phyloP scores from a whole-genome alignment of 1,139 yeast species.

The Insectozyma bohioensis region DNA sequence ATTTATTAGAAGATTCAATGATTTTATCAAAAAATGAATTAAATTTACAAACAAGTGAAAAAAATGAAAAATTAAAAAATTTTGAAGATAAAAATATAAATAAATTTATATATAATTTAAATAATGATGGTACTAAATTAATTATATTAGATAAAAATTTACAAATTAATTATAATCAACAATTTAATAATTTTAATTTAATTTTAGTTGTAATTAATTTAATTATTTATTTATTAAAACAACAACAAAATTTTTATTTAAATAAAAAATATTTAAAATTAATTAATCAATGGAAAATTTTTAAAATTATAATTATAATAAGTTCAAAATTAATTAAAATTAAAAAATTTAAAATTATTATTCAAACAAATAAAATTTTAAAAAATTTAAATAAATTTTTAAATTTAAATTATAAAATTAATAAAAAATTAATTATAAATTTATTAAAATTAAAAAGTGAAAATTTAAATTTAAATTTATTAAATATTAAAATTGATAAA shows the following conservation, averaged over 20 bases:
- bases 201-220: conserved; percentile 21
- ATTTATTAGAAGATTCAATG: conserved; percentile 45
- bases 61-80: not conserved
- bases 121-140: conserved; percentile 20
- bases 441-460: conserved; percentile 31
- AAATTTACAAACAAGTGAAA: conserved; percentile 17
- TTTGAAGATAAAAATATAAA: not conserved
- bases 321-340: conserved; percentile 32
- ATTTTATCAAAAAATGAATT: conserved; percentile 46
- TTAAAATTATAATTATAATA: conserved; percentile 33
- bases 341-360: conserved; percentile 23
- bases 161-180: conserved; percentile 12
- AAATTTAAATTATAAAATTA: conserved; percentile 35
- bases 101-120: conserved; percentile 8
- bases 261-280: conserved; percentile 1
- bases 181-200: conserved; percentile 13
- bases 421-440: conserved; percentile 36
- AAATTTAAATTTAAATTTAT: conserved; percentile 20
- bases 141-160: conserved; percentile 17
- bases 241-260: conserved; percentile 8
- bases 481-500: conserved; percentile 14
- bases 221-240: conserved; percentile 27
- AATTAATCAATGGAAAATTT: conserved; percentile 15
- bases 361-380: conserved; percentile 27
- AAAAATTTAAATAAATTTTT: conserved; percentile 30